phyloP scores from a whole-genome alignment of 1,139 yeast species.

The Candida sojae region DNA sequence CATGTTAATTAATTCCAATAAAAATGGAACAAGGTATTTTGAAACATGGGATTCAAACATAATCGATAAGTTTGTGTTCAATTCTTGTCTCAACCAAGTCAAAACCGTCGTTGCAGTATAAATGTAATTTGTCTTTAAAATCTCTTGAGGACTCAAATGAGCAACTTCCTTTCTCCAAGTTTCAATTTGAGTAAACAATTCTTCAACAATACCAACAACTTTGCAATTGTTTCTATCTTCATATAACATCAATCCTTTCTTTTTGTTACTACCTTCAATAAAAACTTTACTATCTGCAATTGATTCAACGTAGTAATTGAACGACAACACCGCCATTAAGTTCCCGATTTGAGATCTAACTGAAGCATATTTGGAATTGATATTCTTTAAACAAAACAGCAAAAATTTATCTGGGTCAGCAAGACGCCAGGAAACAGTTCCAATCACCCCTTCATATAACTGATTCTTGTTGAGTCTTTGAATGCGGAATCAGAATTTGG shows the following conservation, averaged over 20 bases:
- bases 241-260: constrained; percentile 27
- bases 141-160: constrained; percentile 43
- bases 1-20: constrained; percentile 64
- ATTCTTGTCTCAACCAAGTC: constrained; percentile 43
- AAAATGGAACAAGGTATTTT: constrained; percentile 66
- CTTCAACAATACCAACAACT: constrained; percentile 26
- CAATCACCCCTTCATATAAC: constrained; percentile 54
- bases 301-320: constrained; percentile 54
- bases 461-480: constrained; percentile 63
- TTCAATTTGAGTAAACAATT: constrained; percentile 46
- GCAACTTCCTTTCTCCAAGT: constrained; percentile 39
- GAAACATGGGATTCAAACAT: constrained; percentile 40
- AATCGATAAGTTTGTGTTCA: constrained; percentile 42
- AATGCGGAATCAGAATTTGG: constrained; percentile 64
- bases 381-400: constrained; percentile 49
- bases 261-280: constrained; percentile 33
- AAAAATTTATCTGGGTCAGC: constrained; percentile 52
- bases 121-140: constrained; percentile 48
- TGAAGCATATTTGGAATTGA: constrained; percentile 68
- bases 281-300: constrained; percentile 45
- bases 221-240: constrained; percentile 25
- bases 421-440: constrained; percentile 60
- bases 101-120: constrained; percentile 48
- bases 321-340: constrained; percentile 57
- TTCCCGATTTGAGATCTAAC: constrained; percentile 76